These are phyloP conservation scores for Mimosa bimucronata DNA, from an alignment of 306 rosid species.

Conservation along the genomic window DNA sequence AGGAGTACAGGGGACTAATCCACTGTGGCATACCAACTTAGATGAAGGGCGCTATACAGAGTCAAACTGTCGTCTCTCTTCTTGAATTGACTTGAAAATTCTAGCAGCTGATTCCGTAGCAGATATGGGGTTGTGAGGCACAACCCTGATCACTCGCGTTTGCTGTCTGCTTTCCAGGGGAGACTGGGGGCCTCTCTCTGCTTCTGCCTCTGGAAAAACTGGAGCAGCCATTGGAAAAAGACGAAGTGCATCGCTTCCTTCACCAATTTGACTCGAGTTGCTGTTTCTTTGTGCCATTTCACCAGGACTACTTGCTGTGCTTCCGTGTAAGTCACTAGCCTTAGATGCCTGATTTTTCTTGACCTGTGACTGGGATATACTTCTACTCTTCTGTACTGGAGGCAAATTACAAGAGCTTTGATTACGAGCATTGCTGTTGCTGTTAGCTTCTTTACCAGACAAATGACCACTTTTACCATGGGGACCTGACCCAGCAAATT, in stretches of 20 bases:
- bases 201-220: slow-evolving; percentile 34
- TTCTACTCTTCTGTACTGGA: slow-evolving; percentile 38
- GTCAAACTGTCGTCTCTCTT: slow-evolving; percentile 61
- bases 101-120: slow-evolving; percentile 76
- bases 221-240: slow-evolving; percentile 35
- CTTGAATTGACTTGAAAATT: slow-evolving; percentile 68
- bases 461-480: slow-evolving; percentile 27
- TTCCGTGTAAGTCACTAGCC: slow-evolving; percentile 50
- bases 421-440: slow-evolving; percentile 28
- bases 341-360: slow-evolving; percentile 40
- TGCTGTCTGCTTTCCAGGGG: slow-evolving; percentile 30
- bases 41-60: not conserved
- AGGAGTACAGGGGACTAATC: not conserved
- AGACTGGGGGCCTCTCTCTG: slow-evolving; percentile 41
- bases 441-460: slow-evolving; percentile 33
- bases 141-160: slow-evolving; percentile 59
- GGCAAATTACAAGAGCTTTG: slow-evolving; percentile 42
- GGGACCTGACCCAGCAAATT: slow-evolving; percentile 36
- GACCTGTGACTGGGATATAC: slow-evolving; percentile 17
- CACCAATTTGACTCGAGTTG: slow-evolving; percentile 13
- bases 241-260: slow-evolving; percentile 45
- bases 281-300: slow-evolving; percentile 30
- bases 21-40: not conserved
- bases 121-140: slow-evolving; percentile 62
- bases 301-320: slow-evolving; percentile 53